phyloP scores from a whole-genome alignment of 2,329 filamentous ascomycete species.

The Epichloe gansuensis region DNA sequence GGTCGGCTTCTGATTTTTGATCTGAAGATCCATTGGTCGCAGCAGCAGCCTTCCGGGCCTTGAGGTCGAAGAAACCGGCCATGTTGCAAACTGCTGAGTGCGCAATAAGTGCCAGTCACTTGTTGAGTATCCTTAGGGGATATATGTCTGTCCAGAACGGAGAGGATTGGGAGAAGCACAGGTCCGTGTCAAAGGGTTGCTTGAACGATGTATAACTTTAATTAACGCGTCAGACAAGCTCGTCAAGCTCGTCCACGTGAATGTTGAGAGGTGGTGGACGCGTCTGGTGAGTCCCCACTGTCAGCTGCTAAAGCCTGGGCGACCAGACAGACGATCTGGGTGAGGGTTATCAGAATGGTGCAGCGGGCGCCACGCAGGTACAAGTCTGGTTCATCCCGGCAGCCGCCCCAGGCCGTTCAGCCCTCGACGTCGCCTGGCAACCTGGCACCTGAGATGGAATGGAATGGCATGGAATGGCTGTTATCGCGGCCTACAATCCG shows the following conservation, averaged over 20 bases:
- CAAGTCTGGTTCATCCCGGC: no score
- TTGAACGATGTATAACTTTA: neutral
- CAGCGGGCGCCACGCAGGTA: no score
- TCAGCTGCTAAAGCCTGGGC: no score
- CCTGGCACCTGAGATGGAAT: no score
- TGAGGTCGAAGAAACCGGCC: constrained; percentile 92
- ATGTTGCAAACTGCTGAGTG: constrained; percentile 32
- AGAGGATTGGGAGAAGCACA: neutral
- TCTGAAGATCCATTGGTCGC: constrained; percentile 49
- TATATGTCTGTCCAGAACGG: neutral
- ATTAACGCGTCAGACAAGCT: neutral
- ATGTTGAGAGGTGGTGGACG: no score
- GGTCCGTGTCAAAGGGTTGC: neutral
- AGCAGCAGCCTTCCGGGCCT: constrained; percentile 72
- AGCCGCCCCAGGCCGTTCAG: no score
- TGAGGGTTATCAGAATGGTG: no score
- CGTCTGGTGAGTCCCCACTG: neutral
- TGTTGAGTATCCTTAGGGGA: neutral
- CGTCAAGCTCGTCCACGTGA: neutral
- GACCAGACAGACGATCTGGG: no score
- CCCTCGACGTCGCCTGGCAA: no score
- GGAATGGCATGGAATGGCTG: no score
- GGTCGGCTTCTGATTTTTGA: constrained; percentile 48
- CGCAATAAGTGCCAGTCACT: neutral
- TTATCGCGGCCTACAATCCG: no score